phyloP scores from a whole-genome alignment of 2,329 filamentous ascomycete species.

The Fusarium nodosum region DNA sequence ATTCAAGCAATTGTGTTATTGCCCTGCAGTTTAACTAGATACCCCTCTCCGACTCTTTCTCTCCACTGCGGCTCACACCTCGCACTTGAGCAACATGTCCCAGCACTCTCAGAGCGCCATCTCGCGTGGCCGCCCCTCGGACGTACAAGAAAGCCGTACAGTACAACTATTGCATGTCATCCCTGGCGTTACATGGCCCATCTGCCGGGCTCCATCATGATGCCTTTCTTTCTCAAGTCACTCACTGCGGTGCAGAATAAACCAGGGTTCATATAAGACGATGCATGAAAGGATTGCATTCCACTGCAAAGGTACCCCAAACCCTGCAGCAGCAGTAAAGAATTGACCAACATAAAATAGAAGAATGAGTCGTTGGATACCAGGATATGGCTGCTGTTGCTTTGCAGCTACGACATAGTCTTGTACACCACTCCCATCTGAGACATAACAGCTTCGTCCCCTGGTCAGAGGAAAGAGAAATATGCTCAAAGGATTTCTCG shows the following conservation, averaged over 20 bases:
- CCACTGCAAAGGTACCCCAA: constrained; percentile 30
- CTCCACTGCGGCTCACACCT: constrained; percentile 39
- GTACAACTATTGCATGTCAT: constrained; percentile 22
- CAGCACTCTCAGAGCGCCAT: constrained; percentile 44
- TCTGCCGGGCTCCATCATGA: constrained; percentile 40
- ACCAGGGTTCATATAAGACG: constrained; percentile 12
- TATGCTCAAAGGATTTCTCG: constrained; percentile 4
- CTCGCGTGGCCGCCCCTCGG: constrained; percentile 49
- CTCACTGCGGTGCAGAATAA: constrained; percentile 13
- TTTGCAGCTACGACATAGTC: background rate
- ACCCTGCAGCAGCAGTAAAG: constrained; percentile 10
- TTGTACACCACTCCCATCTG: constrained; percentile 13
- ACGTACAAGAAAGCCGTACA: constrained; percentile 33
- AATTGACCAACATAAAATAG: background rate
- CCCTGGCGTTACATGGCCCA: constrained; percentile 45
- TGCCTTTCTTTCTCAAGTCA: constrained; percentile 12
- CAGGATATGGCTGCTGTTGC: background rate
- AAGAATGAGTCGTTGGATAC: background rate
- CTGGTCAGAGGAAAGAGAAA: background rate
- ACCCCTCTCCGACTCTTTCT: constrained; percentile 8
- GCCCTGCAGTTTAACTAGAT: background rate
- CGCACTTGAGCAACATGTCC: constrained; percentile 35
- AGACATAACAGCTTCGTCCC: constrained; percentile 22
- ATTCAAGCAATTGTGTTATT: background rate
- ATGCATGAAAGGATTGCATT: constrained; percentile 32